phyloP scores from a whole-genome alignment of 257 asterid species.

The Nicotiana attenuata region DNA sequence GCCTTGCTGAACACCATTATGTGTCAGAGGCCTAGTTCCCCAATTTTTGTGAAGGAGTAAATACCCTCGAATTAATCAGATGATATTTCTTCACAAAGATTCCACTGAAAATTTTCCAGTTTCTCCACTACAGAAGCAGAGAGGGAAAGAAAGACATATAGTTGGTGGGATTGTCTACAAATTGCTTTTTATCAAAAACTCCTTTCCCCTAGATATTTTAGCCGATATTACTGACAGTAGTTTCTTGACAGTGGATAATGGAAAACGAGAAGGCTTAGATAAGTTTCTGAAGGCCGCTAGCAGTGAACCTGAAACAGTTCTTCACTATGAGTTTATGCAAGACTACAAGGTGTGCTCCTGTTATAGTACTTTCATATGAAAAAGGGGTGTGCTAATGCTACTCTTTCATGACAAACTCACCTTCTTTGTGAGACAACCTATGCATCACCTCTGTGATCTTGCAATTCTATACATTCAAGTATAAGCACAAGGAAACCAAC shows the following conservation, averaged over 20 bases:
- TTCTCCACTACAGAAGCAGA: not conserved
- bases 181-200: not conserved
- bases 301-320: constrained; percentile 95
- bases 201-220: not conserved
- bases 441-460: constrained; percentile 2
- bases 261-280: constrained; percentile 91
- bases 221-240: not conserved
- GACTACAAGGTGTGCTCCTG: constrained; percentile 76
- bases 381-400: not conserved
- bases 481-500: not conserved
- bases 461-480: constrained; percentile 3
- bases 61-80: not conserved
- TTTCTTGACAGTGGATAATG: constrained; percentile 76
- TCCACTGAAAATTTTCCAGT: not conserved
- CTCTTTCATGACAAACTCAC: not conserved
- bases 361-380: not conserved
- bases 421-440: not conserved
- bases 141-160: not conserved
- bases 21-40: not conserved
- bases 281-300: constrained; percentile 98
- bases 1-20: not conserved
- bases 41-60: not conserved
- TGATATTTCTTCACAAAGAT: not conserved
- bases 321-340: constrained; percentile 98
- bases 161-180: not conserved